phyloP scores from a whole-genome alignment of 371 early-diverging fungal species.

The Amoeboaphelidium occidentale region DNA sequence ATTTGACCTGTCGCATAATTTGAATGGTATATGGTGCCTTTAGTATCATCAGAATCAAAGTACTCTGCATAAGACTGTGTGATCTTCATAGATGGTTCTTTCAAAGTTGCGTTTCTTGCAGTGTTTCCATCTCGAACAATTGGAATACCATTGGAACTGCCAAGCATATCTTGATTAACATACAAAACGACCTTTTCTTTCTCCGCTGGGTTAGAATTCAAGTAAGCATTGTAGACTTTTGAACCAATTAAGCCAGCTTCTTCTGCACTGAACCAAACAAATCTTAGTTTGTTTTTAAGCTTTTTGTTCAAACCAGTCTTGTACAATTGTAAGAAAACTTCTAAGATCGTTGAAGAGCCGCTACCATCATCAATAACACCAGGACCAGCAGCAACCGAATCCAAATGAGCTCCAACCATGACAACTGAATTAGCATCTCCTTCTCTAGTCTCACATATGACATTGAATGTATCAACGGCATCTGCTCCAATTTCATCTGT shows the following conservation, averaged over 20 bases:
- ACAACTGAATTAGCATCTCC: conserved; percentile 7
- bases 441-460: neutral
- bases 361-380: conserved; percentile 17
- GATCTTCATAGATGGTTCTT: conserved; percentile 12
- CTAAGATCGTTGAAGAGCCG: conserved; percentile 32
- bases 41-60: conserved; percentile 15
- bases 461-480: neutral
- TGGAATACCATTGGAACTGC: conserved; percentile 40
- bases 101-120: conserved; percentile 5
- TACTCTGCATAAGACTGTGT: conserved; percentile 27
- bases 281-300: conserved; percentile 17
- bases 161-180: conserved; percentile 54
- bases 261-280: conserved; percentile 55
- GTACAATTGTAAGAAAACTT: conserved; percentile 23
- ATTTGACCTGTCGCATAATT: conserved; percentile 15
- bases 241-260: conserved; percentile 53
- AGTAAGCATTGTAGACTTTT: conserved; percentile 24
- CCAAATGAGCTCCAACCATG: conserved; percentile 9
- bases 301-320: conserved; percentile 7
- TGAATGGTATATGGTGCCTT: conserved; percentile 1
- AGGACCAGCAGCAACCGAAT: conserved; percentile 10
- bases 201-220: conserved; percentile 7
- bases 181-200: conserved; percentile 25
- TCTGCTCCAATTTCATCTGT: neutral
- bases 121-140: conserved; percentile 21